Evolutionary conservation across 2,329 filamentous ascomycete genomes (phyloP).

Genomic region (Aspergillus chevalieri): DNA sequence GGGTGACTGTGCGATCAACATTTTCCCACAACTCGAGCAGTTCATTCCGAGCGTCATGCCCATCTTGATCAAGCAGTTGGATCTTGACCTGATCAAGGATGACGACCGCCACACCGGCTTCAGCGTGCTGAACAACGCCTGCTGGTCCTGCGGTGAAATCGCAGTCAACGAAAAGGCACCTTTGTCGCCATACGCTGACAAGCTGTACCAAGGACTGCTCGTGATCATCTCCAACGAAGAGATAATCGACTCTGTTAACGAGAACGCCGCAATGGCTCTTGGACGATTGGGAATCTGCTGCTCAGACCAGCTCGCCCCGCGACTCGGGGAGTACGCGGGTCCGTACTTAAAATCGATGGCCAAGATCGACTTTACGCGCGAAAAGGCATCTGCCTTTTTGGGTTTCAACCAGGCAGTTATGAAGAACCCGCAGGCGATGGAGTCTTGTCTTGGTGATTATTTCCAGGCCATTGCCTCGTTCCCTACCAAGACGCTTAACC

Average conservation of each 20-base stretch:
- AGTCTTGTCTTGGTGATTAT: constrained; percentile 73
- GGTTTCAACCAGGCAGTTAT: constrained; percentile 82
- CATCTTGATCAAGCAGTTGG: constrained; percentile 78
- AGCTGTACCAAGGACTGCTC: constrained; percentile 69
- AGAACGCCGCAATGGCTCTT: constrained; percentile 91
- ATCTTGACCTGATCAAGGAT: constrained; percentile 68
- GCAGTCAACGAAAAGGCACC: constrained; percentile 66
- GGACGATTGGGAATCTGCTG: constrained; percentile 80
- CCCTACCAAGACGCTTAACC: constrained; percentile 54
- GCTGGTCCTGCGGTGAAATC: constrained; percentile 94
- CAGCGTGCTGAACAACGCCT: constrained; percentile 95
- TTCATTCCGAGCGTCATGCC: constrained; percentile 67
- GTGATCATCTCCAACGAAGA: constrained; percentile 79
- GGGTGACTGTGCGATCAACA: constrained; percentile 89
- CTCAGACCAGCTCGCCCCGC: constrained; percentile 67
- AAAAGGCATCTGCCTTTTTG: constrained; percentile 89
- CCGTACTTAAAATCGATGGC: constrained; percentile 77
- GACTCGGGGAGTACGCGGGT: constrained; percentile 71
- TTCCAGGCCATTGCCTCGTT: constrained; percentile 77
- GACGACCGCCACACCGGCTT: constrained; percentile 80
- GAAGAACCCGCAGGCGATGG: constrained; percentile 86
- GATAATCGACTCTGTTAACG: constrained; percentile 78
- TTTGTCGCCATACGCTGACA: constrained; percentile 70
- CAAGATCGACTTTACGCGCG: constrained; percentile 79
- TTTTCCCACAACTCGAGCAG: constrained; percentile 73